Percentiles rank a stretch among this genome's conserved stretches.
These are phyloP conservation scores for Dillenia suffruticosa DNA, from an alignment of 164 flowering plant species.

Conservation along the genomic window DNA sequence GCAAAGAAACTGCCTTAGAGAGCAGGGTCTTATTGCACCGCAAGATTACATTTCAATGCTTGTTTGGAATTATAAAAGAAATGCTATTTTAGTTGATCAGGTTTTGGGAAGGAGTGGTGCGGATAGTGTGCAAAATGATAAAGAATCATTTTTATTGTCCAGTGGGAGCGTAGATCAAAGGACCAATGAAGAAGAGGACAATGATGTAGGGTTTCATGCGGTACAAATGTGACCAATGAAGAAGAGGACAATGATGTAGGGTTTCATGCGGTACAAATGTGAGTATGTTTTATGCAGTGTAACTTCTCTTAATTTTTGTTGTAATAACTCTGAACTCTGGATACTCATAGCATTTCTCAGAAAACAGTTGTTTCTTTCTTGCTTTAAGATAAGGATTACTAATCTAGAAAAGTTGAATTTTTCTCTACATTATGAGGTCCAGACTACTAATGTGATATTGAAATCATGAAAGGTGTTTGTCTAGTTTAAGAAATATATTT, in stretches of 20 bases:
- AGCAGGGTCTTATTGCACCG: slow-evolving; percentile 82
- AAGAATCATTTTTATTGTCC: slow-evolving; percentile 21
- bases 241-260: slow-evolving; percentile 35
- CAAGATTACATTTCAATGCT: slow-evolving; percentile 94
- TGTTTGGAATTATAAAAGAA: slow-evolving; percentile 96
- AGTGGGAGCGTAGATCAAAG: slow-evolving; percentile 14
- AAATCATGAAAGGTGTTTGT: too few species aligned
- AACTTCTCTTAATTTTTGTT: too few species aligned
- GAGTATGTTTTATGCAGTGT: slow-evolving; percentile 5
- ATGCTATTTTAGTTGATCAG: slow-evolving; percentile 50
- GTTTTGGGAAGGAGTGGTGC: slow-evolving; percentile 21
- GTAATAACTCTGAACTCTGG: too few species aligned
- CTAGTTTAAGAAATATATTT: too few species aligned
- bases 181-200: slow-evolving; percentile 38
- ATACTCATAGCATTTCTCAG: too few species aligned
- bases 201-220: slow-evolving; percentile 21
- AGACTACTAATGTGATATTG: too few species aligned
- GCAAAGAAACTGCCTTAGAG: slow-evolving; percentile 49
- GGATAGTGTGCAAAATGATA: slow-evolving; percentile 14
- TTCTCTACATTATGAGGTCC: too few species aligned
- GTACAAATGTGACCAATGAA: slow-evolving; percentile 55
- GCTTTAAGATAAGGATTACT: too few species aligned
- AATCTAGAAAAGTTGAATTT: too few species aligned
- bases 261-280: slow-evolving; percentile 38
- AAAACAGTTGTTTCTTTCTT: too few species aligned